Evolutionary conservation across 2,329 filamentous ascomycete genomes (phyloP).

Genomic region (Ophiosphaerella narmari): DNA sequence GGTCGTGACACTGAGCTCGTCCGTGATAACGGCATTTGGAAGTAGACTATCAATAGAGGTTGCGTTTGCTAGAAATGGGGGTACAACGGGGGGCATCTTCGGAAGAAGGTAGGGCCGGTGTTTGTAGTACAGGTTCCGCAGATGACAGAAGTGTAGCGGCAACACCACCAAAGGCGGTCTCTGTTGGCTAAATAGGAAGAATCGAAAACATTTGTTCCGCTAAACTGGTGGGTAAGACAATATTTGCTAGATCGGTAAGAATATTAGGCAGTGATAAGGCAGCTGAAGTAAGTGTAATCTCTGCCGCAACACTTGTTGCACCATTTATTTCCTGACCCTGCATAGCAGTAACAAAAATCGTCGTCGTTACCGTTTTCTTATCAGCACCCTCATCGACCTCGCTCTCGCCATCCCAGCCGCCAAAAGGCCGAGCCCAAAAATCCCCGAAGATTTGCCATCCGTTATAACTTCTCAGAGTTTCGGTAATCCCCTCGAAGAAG

Average conservation of each 20-base stretch:
- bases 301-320: neutral
- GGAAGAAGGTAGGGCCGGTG: no score
- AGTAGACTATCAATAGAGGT: neutral
- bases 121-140: no score
- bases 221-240: no score
- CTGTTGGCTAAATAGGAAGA: constrained; percentile 12
- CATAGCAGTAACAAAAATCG: constrained; percentile 4
- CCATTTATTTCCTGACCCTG: neutral
- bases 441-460: constrained; percentile 18
- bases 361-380: neutral
- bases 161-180: constrained; percentile 11
- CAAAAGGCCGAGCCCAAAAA: constrained; percentile 18
- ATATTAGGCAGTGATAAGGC: no score
- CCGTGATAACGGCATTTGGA: constrained; percentile 5
- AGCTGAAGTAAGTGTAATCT: neutral
- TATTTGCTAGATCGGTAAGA: no score
- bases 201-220: constrained; percentile 10
- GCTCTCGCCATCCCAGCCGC: constrained; percentile 1
- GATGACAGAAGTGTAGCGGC: no score
- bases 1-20: constrained; percentile 4
- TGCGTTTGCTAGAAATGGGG: neutral
- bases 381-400: neutral
- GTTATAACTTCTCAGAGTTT: constrained; percentile 9
- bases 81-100: no score
- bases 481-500: constrained; percentile 8